Evolutionary conservation across 805 yeast species (phyloP), one percentile per base, ranked within the genome.

Genomic region (Teunomyces funiuensis): DNA sequence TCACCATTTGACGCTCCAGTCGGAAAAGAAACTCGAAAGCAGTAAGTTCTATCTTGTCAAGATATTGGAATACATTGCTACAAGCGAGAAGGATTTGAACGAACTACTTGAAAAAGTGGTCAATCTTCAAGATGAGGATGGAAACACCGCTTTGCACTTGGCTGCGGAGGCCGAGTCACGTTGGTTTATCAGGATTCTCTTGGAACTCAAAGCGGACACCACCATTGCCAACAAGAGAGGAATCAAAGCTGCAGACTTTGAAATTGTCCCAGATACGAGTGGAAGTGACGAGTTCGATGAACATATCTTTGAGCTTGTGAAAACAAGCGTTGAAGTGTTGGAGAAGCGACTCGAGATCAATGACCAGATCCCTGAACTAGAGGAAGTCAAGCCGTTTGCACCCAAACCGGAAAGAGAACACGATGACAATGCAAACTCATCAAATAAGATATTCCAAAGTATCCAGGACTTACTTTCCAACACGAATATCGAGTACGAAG

Each of bases 221-320:
- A 73, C 73, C 25, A 74, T 88, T 36, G 79, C 88, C 4, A 93
- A 93, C 59, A 84, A 86, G 38, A 85, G 91, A 3, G 97, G 97
- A 0, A 74, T 91, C 25, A 79, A 85, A 46, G 96, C 98, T 3
- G 65, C 74, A 10, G 98, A 93, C 64, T 91, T 86, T 64, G 96
- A 95, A 33, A 80, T 85, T 40, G 78, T 74, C 33, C 65, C 77
- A 34, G 73, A 69, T 36, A 54, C 58, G 9, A 36, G 43, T n/a
- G 41, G 46, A 34, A 39, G 20, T 27, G 63, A 60, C 6, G 45
- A 49, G 5, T 50, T 51, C 28, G 36, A 27, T 16, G 60, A 50
- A 14, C 66, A 60, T 29, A 46, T 67, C 11, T 46, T 68, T 31
- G 68, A 69, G 49, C 57, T 70, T 23, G 51, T 69, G 8, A 50